These are phyloP conservation scores for Dendrobium chrysotoxum DNA, from an alignment of 106 monocot genomes.

Conservation along the genomic window DNA sequence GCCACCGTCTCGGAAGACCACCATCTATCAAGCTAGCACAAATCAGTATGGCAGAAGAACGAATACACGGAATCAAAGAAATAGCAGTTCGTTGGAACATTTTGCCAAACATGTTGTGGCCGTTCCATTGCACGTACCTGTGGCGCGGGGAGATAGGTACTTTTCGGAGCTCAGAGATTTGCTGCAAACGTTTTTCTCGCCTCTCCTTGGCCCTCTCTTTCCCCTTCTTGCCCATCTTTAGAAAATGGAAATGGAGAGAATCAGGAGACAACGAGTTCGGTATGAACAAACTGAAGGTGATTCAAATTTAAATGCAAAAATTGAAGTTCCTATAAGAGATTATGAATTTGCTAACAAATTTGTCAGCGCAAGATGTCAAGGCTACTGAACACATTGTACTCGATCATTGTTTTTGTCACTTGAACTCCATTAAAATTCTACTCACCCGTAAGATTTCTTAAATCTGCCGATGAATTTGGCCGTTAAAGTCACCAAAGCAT, in stretches of 20 bases:
- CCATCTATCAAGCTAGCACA: slow-evolving; percentile 32
- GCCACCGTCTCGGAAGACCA: slow-evolving; percentile 65
- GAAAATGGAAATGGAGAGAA: not conserved
- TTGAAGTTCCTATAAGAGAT: too few species aligned
- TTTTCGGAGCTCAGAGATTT: slow-evolving; percentile 53
- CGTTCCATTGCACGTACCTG: slow-evolving; percentile 16
- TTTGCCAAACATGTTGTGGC: slow-evolving; percentile 23
- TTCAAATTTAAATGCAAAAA: too few species aligned
- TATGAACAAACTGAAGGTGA: too few species aligned
- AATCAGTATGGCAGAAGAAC: not conserved
- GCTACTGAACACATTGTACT: too few species aligned
- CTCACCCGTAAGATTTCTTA: too few species aligned
- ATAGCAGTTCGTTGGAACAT: slow-evolving; percentile 3
- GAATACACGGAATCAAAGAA: not conserved
- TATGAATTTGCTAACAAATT: too few species aligned
- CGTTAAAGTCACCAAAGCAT: too few species aligned
- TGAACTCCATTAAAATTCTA: too few species aligned
- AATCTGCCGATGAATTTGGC: too few species aligned
- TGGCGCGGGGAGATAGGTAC: slow-evolving; percentile 34
- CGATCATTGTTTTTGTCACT: too few species aligned
- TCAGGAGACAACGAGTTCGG: not conserved
- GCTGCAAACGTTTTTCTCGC: slow-evolving; percentile 47
- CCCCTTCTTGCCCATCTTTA: slow-evolving; percentile 74
- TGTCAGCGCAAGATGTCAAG: too few species aligned
- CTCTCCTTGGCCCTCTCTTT: slow-evolving; percentile 72